These are phyloP conservation scores for Cryoendolithus antarcticus DNA, from an alignment of 2,329 filamentous ascomycete genomes.

Conservation along the genomic window DNA sequence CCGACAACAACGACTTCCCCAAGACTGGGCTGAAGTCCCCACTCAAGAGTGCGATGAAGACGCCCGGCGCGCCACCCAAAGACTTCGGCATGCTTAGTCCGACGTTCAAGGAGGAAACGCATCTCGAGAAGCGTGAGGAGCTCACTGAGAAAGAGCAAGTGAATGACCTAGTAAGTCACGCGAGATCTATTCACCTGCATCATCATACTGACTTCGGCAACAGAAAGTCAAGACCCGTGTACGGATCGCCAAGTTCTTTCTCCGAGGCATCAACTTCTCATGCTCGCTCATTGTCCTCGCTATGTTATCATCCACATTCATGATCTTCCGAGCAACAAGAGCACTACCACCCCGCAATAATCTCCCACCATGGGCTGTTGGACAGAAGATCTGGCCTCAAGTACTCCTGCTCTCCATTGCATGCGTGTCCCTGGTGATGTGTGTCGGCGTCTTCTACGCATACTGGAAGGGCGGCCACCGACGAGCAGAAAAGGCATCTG, in stretches of 20 bases:
- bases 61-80: constrained; percentile 67
- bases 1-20: constrained; percentile 41
- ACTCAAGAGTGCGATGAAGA: constrained; percentile 81
- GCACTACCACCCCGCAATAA: constrained; percentile 61
- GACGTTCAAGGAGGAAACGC: constrained; percentile 75
- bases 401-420: constrained; percentile 68
- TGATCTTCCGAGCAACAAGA: constrained; percentile 85
- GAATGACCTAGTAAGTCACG: constrained; percentile 63
- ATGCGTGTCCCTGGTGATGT: constrained; percentile 67
- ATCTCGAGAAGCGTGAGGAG: constrained; percentile 68
- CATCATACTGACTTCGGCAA: constrained; percentile 28
- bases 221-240: constrained; percentile 90
- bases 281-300: constrained; percentile 90
- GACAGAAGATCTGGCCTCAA: constrained; percentile 80
- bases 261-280: constrained; percentile 93
- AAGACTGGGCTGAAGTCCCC: constrained; percentile 64
- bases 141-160: constrained; percentile 76
- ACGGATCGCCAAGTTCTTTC: constrained; percentile 82
- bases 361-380: constrained; percentile 70
- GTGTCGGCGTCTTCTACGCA: constrained; percentile 65
- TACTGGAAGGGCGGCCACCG: constrained; percentile 83
- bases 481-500: constrained; percentile 79
- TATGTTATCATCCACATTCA: constrained; percentile 77
- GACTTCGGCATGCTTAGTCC: constrained; percentile 64
- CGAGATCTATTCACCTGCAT: neutral